Evolutionary conservation across 352 stramenopile species (phyloP), one percentile per base, ranked within the genome.

Genomic region (Pythium volutum): DNA sequence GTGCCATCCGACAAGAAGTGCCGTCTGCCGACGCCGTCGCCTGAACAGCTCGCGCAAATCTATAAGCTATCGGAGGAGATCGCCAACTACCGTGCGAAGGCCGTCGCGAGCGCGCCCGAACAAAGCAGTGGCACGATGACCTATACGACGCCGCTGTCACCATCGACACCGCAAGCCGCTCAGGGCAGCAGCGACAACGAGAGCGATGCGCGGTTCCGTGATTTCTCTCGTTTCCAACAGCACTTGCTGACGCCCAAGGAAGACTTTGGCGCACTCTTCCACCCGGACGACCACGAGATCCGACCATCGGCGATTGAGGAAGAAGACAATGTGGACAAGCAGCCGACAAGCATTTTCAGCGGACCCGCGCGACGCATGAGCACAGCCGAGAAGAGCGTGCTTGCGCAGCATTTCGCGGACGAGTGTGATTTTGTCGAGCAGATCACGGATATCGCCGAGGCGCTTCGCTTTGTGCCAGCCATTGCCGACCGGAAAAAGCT

Each of bases 391-490:
- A 92, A 94, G 63, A 86, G 77, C 2, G 71, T 94, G 11, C 61
- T 95, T 26, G 84, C 84, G 2, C 88, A 91, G 55, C 83, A 93
- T 59, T 95, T 95, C 59, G 81, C 77, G 12, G 85, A 93, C 47
- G 85, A 96, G 61, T 93, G 87, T 50, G 79, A 92, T 52, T 97
- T 96, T 55, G 87, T 96, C 9, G 75, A 96, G 69, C 86, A 94
- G 55, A 90, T 96, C 48, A 97, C 87, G 2, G 83, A 92, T 49
- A 91, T 95, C 59, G 82, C 87, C 0, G 87, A 96, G 52, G 71
- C 74, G 3, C 62, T 97, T 43, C 84, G 88, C 4, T 93, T 95
- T 36, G 81, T 96, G n/a, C 77, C 84, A 14, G 84, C 79, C 33
- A 75, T 92, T 55, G 68, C 82, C 26, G 83, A 95, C 31, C 77